Base-by-base conservation (phyloP, 2,329 filamentous ascomycete species). In the Xylariales sp. region DNA sequence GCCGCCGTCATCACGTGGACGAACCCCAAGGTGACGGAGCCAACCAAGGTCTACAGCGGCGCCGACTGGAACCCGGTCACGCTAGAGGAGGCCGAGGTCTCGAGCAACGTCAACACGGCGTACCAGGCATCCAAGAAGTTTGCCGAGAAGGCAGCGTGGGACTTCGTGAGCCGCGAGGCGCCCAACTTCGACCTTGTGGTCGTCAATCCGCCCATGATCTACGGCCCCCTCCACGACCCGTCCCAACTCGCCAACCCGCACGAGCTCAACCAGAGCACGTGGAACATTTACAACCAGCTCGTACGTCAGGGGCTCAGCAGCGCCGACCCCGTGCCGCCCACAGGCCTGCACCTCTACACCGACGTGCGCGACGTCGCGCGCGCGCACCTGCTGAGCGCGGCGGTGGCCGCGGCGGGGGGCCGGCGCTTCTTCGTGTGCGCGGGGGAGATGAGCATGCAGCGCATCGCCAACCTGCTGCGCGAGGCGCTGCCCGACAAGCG, bases 61-160 rank as follows among this genome's bases (percentile, higher is more conserved):
- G 39, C 32, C 4, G 47, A 56, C 32, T 56, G 54, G 54, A 52
- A 49, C 32, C 46, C 44, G 1, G 41, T 49, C 13, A 49, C 50
- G 3, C 29, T 41, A 13, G 54, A 53, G 17, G 27, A 43, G 33
- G 52, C 49, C 4, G 5, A 24, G 18, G 33, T 33, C 10, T 43
- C 36, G 2, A 34, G 32, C 20, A 43, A 35, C 27, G 42, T 25
- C 8, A 31, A 42, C 7, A 30, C 49, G 19, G 48, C 52, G 2
- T 60, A 60, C 39, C 54, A 56, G 20, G 59, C 57, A 3, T 59
- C 54, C 4, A 60, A 60, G 40, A 50, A 49, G 19, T 44, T 54
- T 4, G 54, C 71, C 4, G 72, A 76, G 51, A 64, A 63, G 41
- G 69, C 69, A 6, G 70, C 70, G 0, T 76, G 71, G 71, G 66